Percentiles rank a stretch among this genome's conserved stretches.
Conservation (phyloP, 2,329 filamentous ascomycete species). For the Pseudonectria foliicola region DNA sequence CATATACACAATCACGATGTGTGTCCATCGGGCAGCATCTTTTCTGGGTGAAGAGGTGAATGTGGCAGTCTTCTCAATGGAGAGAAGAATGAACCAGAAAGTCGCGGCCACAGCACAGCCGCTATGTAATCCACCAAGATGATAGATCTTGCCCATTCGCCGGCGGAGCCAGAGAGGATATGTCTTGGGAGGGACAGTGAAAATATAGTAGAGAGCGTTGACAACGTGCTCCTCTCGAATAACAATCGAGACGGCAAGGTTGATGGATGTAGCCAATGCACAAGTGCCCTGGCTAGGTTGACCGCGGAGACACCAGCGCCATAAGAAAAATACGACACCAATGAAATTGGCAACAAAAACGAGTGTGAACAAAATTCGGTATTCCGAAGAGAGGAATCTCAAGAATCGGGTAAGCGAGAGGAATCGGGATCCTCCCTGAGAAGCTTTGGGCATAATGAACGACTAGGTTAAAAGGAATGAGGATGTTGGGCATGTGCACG, state of each 20-base stretch:
- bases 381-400: slow-evolving; percentile 22
- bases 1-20: slow-evolving; percentile 10
- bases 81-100: slow-evolving; percentile 14
- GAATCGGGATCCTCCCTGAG: slow-evolving; percentile 1
- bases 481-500: not conserved
- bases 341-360: slow-evolving; percentile 37
- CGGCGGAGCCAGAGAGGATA: slow-evolving; percentile 36
- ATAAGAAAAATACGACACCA: slow-evolving; percentile 9
- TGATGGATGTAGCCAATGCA: slow-evolving; percentile 30
- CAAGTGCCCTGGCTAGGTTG: slow-evolving; percentile 28
- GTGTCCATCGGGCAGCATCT: slow-evolving; percentile 2
- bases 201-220: slow-evolving; percentile 35
- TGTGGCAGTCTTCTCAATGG: slow-evolving; percentile 9
- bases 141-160: slow-evolving; percentile 35
- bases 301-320: slow-evolving; percentile 18
- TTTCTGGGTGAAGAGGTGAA: not conserved
- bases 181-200: slow-evolving; percentile 29
- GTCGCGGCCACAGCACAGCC: slow-evolving; percentile 11
- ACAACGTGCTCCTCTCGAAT: slow-evolving; percentile 43
- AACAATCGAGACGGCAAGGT: slow-evolving; percentile 36
- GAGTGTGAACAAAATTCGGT: slow-evolving; percentile 43
- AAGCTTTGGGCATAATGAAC: slow-evolving; percentile 2
- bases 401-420: slow-evolving; percentile 14
- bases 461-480: slow-evolving; percentile 4
- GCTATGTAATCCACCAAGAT: slow-evolving; percentile 32